These are phyloP conservation scores for Penicillium bialowiezense DNA, from an alignment of 495 filamentous ascomycete genomes.

Conservation along the genomic window DNA sequence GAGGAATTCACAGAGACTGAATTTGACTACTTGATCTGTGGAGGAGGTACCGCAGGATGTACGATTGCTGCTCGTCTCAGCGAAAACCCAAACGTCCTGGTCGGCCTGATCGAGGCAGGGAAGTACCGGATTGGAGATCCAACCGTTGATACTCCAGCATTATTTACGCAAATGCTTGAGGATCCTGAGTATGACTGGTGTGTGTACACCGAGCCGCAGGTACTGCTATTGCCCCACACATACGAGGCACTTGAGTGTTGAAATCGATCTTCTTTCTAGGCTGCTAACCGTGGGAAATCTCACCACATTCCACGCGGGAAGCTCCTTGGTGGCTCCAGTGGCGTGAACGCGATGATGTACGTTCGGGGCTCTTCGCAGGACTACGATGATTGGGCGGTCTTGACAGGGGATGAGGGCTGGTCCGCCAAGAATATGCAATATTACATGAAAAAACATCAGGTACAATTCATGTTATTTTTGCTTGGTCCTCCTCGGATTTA, in stretches of 20 bases:
- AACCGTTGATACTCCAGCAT: conserved; percentile 42
- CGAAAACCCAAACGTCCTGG: conserved; percentile 39
- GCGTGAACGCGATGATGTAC: conserved; percentile 46
- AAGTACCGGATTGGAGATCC: conserved; percentile 44
- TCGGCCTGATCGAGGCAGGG: conserved; percentile 57
- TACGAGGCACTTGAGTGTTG: no score
- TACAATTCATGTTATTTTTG: no score
- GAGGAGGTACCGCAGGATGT: conserved; percentile 49
- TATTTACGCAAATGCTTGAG: conserved; percentile 40
- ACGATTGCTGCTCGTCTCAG: conserved; percentile 47
- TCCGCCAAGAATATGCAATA: no score
- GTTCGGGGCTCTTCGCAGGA: conserved; percentile 32
- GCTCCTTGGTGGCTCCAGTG: conserved; percentile 56
- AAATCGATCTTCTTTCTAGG: no score
- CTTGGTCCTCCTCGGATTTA: no score
- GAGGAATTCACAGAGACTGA: no score
- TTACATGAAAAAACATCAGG: no score
- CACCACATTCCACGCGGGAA: conserved; percentile 47
- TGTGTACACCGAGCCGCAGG: conserved; percentile 51
- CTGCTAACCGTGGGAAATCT: no score
- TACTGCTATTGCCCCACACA: no score
- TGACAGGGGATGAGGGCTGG: no score
- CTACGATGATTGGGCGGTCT: conserved; percentile 51
- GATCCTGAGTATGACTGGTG: conserved; percentile 58
- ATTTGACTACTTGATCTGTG: conserved; percentile 40